Evolutionary conservation across 768 basidiomycete species (phyloP).

Genomic region (Hericium erinaceus): DNA sequence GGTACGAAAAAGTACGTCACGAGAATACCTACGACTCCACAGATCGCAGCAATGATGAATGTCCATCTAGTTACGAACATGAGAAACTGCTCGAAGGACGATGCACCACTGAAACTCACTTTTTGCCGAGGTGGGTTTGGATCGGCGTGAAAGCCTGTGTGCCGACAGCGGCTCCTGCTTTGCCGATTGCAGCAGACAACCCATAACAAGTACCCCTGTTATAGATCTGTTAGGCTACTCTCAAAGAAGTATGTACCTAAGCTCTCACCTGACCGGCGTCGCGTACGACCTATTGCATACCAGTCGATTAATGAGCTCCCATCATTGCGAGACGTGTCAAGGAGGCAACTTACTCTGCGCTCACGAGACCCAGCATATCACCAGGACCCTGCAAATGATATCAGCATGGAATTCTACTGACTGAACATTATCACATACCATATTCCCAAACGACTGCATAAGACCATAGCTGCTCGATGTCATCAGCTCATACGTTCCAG

Average conservation of each 20-base stretch:
- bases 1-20: conserved; percentile 63
- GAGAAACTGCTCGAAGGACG: neutral
- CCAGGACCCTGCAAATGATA: conserved; percentile 46
- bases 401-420: conserved; percentile 1
- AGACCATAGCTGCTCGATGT: conserved; percentile 43
- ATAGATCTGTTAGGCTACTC: neutral
- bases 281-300: conserved; percentile 39
- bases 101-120: conserved; percentile 24
- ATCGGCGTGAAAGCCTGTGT: conserved; percentile 67
- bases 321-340: neutral
- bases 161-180: conserved; percentile 64
- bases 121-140: conserved; percentile 56
- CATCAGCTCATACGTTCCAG: neutral
- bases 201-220: conserved; percentile 61
- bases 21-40: conserved; percentile 51
- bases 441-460: conserved; percentile 65
- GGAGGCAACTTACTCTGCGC: conserved; percentile 43
- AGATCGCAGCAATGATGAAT: conserved; percentile 62
- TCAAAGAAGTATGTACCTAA: neutral
- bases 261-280: conserved; percentile 47
- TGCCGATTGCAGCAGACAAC: conserved; percentile 57
- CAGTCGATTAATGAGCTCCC: neutral
- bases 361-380: conserved; percentile 59
- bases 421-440: conserved; percentile 27
- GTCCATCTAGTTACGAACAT: conserved; percentile 37